A percentile compares a stretch with the other conserved stretches of the same genome.
These are phyloP conservation scores for Moesziomyces parantarcticus DNA, from an alignment of 1,284 basidiomycete species.

Conservation along the genomic window DNA sequence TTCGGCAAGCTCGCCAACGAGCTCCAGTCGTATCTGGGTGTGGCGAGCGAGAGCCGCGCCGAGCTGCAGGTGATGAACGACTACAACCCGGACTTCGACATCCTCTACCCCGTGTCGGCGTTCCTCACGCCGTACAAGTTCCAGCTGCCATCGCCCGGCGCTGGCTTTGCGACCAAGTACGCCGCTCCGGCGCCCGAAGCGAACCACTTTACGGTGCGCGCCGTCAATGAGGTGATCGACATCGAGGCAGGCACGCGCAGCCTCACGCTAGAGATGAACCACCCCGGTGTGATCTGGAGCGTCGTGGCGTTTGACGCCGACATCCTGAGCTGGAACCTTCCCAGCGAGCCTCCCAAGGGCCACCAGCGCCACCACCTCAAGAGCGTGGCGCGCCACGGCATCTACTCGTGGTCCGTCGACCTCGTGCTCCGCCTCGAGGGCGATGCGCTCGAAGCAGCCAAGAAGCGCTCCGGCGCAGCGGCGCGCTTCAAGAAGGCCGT, in stretches of 20 bases:
- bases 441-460: constrained; percentile 22
- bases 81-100: constrained; percentile 67
- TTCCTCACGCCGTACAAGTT: constrained; percentile 83
- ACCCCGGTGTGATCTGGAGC: constrained; percentile 89
- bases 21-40: constrained; percentile 75
- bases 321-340: constrained; percentile 81
- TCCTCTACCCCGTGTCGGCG: constrained; percentile 77
- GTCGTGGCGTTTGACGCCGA: constrained; percentile 93
- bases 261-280: constrained; percentile 78
- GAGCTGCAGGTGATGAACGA: constrained; percentile 63
- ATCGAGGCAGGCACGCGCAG: constrained; percentile 75
- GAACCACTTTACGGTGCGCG: constrained; percentile 73
- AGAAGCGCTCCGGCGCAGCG: constrained; percentile 3
- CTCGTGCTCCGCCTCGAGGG: constrained; percentile 74
- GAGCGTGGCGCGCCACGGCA: constrained; percentile 83
- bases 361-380: constrained; percentile 90
- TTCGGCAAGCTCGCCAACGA: constrained; percentile 75
- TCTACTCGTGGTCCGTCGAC: constrained; percentile 78
- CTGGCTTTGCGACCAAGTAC: constrained; percentile 28
- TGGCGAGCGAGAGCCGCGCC: constrained; percentile 62
- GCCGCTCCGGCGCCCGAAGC: constrained; percentile 32
- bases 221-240: constrained; percentile 75
- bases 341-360: constrained; percentile 70
- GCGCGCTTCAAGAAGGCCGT: constrained; percentile 16
- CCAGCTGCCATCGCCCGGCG: constrained; percentile 72